Percentiles rank a stretch among this genome's conserved stretches.
These are phyloP conservation scores for Phytophthora cactorum DNA, from an alignment of 352 stramenopile species.

Conservation along the genomic window DNA sequence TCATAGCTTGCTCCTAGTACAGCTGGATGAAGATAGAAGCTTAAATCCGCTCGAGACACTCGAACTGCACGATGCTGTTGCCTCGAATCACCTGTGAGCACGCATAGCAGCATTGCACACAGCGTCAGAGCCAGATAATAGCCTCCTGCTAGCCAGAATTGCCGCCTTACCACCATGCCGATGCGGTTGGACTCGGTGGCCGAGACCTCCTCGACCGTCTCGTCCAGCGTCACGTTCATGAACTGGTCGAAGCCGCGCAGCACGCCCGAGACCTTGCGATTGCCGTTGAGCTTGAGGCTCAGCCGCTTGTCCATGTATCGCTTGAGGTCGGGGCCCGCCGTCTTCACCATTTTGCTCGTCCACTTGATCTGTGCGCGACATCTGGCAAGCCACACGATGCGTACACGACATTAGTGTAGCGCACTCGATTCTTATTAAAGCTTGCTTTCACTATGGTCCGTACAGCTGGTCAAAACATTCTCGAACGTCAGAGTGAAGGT, in stretches of 20 bases:
- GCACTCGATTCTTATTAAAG: not conserved
- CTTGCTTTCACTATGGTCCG: slow-evolving; percentile 21
- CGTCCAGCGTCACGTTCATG: slow-evolving; percentile 97
- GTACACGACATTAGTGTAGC: slow-evolving; percentile 19
- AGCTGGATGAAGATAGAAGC: not conserved
- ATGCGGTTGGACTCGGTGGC: slow-evolving; percentile 89
- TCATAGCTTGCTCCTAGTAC: slow-evolving; percentile 13
- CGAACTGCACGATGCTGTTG: slow-evolving; percentile 92
- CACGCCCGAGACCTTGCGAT: slow-evolving; percentile 93
- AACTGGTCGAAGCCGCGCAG: slow-evolving; percentile 97
- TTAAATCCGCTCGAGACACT: slow-evolving; percentile 87
- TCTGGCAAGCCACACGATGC: slow-evolving; percentile 8
- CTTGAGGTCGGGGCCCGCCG: slow-evolving; percentile 86
- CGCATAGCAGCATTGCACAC: not conserved
- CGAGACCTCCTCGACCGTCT: slow-evolving; percentile 91
- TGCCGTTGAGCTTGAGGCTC: slow-evolving; percentile 94
- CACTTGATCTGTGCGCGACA: slow-evolving; percentile 5
- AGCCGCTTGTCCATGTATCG: slow-evolving; percentile 96
- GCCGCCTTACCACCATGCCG: slow-evolving; percentile 90
- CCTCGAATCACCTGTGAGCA: slow-evolving; percentile 78
- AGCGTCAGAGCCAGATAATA: not conserved
- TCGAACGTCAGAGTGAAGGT: slow-evolving; percentile 42
- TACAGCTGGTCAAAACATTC: slow-evolving; percentile 14
- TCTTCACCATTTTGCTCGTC: slow-evolving; percentile 67
- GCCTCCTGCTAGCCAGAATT: not conserved